Base-by-base conservation (phyloP, 1,284 basidiomycete species). In the Flammula alnicola region DNA sequence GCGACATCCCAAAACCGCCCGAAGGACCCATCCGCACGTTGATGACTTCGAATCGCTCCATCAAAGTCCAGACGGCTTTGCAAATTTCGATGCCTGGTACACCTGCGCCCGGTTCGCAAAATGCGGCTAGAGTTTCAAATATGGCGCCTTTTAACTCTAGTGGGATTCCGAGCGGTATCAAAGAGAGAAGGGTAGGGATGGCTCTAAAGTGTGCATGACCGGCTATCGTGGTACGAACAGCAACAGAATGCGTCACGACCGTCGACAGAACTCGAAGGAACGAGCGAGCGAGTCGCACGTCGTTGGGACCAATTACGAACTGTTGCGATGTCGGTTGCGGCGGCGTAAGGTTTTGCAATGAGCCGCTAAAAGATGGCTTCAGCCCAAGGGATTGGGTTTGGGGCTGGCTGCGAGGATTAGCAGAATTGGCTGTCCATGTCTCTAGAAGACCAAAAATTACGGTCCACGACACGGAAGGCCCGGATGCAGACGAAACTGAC, bases 101-200 rank as follows among this genome's bases (percentile, higher is more conserved):
- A 4, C 90, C 89, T 0, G 84, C 88, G 11, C 85, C 88, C 14
- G 89, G 84, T 43, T 81, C 76, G 59, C 89, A 91, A 71, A 98
- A 98, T 0, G 93, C 88, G 0, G 91, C 80, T 4, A 97, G 75
- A 0, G 93, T 86, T 29, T 93, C 83, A 51, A 98, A 87, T 1
- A 97, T 73, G 1, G 88, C 83, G 0, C 93, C 94, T 63, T 98
- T 98, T 47, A 98, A 79, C 62, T 98, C 94, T n/a, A 96, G 73
- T 0, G 93, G 91, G 14, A 95, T 80, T 8, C 88, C 82, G 6
- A 92, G 78, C 20, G 90, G 91, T 54, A 93, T 79, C 31, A 95
- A 81, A 3, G 85, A 84, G 35, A 95, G 80, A 3, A 96, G 73
- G 0, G 87, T 87, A 1, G 84, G 84, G 47, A 98, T 81, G 0